Evolutionary conservation across 208 protist species (phyloP).

Genomic region (Porcisia hertigi): DNA sequence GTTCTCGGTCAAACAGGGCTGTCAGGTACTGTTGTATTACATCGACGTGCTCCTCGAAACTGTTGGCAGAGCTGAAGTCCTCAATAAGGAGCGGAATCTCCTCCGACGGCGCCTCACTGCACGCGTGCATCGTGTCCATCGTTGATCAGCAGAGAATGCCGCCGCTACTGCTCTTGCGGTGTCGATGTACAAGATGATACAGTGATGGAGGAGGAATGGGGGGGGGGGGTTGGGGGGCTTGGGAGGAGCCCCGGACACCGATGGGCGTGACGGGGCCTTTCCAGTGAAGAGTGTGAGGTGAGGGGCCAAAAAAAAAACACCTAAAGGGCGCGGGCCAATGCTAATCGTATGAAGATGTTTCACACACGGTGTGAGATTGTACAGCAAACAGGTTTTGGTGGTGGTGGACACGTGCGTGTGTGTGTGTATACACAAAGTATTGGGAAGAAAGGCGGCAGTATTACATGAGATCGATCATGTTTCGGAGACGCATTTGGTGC

Average conservation of each 20-base stretch:
- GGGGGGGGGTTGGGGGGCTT: not conserved
- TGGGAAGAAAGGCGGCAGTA: no score
- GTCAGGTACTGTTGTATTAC: conserved; percentile 59
- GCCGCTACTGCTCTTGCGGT: not conserved
- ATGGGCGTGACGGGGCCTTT: not conserved
- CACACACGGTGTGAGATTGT: not conserved
- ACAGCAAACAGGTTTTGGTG: not conserved
- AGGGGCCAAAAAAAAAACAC: not conserved
- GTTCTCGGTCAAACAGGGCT: conserved; percentile 38
- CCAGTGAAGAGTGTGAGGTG: not conserved
- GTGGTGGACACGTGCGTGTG: not conserved
- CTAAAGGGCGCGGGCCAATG: not conserved
- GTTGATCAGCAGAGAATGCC: not conserved
- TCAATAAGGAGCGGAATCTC: conserved; percentile 72
- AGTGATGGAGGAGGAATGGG: not conserved
- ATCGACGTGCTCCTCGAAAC: conserved; percentile 62
- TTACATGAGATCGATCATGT: not conserved
- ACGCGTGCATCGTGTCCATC: not conserved
- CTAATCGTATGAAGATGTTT: not conserved
- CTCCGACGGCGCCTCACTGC: not conserved
- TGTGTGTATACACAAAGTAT: not conserved
- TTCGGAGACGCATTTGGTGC: not conserved
- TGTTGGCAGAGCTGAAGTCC: conserved; percentile 76
- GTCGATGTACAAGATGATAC: not conserved
- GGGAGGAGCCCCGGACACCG: not conserved